Evolutionary conservation across 208 protist genomes (phyloP).

Genomic region (Leptomonas seymouri): DNA sequence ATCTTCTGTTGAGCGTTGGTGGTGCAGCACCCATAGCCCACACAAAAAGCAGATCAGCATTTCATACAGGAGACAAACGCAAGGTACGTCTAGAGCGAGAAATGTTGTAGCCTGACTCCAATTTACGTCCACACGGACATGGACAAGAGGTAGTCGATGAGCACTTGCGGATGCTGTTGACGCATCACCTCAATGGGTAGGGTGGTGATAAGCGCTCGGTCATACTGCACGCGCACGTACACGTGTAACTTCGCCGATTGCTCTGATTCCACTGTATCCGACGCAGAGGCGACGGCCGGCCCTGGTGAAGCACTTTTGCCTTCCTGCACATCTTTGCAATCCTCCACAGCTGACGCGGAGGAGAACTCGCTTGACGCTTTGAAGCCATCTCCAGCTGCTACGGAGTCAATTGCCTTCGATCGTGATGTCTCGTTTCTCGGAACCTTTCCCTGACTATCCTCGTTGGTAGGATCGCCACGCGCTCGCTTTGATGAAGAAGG

Average conservation of each 20-base stretch:
- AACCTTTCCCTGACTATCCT: not conserved
- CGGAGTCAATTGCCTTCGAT: not conserved
- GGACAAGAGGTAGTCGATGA: conserved; percentile 81
- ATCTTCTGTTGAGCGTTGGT: not conserved
- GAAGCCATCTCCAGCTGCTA: not conserved
- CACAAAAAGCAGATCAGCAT: not conserved
- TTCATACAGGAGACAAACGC: not conserved
- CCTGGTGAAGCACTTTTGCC: not conserved
- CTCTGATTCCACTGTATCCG: not conserved
- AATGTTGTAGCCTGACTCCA: too few relatives aligned
- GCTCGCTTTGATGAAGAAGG: conserved; percentile 15
- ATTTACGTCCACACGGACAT: conserved; percentile 63
- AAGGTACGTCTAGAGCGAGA: too few relatives aligned
- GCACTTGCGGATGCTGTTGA: conserved; percentile 69
- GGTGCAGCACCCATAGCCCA: too few relatives aligned
- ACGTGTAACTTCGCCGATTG: conserved; percentile 15
- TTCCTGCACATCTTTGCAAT: not conserved
- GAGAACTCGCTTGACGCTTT: too few relatives aligned
- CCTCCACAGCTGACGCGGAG: too few relatives aligned
- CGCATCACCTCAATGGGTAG: conserved; percentile 75
- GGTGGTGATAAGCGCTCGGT: conserved; percentile 62
- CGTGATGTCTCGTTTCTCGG: not conserved
- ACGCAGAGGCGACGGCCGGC: not conserved
- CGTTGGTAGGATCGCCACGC: not conserved
- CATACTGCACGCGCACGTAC: conserved; percentile 78